Percentiles rank a stretch among this genome's conserved stretches.
Conservation (phyloP, 306 rosid genomes). For the Benincasa hispida region DNA sequence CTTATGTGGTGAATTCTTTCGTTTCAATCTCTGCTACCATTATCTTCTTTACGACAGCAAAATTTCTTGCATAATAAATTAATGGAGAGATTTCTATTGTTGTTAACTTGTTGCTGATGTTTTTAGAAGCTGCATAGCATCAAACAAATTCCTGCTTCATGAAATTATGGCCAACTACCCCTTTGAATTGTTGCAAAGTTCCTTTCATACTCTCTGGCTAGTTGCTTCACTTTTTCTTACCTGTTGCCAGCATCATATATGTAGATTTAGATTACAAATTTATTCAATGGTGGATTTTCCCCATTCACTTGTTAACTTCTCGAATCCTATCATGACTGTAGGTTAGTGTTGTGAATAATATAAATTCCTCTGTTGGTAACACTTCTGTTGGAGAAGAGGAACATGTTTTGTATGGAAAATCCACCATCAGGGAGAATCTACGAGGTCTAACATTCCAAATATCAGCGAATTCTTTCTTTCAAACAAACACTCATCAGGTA, state of each 20-base stretch:
- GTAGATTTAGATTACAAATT: neutral
- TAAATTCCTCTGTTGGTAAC: slow-evolving; percentile 84
- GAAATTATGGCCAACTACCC: neutral
- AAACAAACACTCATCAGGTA: slow-evolving; percentile 89
- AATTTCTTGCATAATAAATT: neutral
- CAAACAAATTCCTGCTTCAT: neutral
- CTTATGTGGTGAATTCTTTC: neutral
- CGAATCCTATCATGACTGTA: slow-evolving; percentile 17
- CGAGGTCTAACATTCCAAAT: slow-evolving; percentile 86
- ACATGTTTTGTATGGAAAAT: slow-evolving; percentile 68
- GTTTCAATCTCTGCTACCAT: neutral
- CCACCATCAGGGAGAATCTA: slow-evolving; percentile 72
- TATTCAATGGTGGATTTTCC: neutral
- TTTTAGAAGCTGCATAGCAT: neutral
- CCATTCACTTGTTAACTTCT: neutral
- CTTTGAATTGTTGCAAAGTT: neutral
- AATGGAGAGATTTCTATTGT: neutral
- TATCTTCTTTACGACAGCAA: neutral
- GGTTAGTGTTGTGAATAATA: slow-evolving; percentile 78
- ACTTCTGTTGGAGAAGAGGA: slow-evolving; percentile 93
- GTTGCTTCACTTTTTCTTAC: neutral
- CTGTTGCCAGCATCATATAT: neutral
- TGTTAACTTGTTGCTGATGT: neutral
- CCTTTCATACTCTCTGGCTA: neutral
- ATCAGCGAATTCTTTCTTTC: slow-evolving; percentile 96